phyloP scores from a whole-genome alignment of 2,329 filamentous ascomycete species.

The Aureobasidium zeae region DNA sequence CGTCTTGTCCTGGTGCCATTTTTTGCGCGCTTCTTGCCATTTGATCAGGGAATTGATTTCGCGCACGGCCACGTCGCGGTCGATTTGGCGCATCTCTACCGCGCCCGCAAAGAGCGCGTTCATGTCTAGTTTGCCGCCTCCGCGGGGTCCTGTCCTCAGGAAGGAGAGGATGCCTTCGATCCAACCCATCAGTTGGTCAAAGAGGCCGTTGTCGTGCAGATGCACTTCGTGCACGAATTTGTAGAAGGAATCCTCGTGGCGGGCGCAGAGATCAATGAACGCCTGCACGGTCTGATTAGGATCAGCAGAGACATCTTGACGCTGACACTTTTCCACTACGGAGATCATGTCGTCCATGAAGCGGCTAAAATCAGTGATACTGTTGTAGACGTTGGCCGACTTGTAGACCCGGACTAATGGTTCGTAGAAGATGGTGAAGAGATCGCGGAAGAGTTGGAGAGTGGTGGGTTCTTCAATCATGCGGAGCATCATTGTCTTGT shows the following conservation, averaged over 20 bases:
- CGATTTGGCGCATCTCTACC: constrained; percentile 55
- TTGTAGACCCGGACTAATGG: constrained; percentile 96
- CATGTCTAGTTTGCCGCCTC: constrained; percentile 81
- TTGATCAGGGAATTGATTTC: constrained; percentile 82
- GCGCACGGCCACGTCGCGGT: constrained; percentile 60
- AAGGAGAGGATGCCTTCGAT: constrained; percentile 93
- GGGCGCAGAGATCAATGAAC: constrained; percentile 91
- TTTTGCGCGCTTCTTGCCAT: constrained; percentile 93
- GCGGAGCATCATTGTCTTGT: constrained; percentile 94
- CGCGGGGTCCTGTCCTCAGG: constrained; percentile 67
- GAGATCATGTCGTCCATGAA: constrained; percentile 91
- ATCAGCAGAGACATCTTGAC: constrained; percentile 79
- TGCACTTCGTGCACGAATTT: constrained; percentile 99
- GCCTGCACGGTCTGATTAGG: constrained; percentile 97
- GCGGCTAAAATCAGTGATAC: constrained; percentile 87
- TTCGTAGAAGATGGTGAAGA: constrained; percentile 99
- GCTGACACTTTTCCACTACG: constrained; percentile 59
- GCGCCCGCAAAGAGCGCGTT: constrained; percentile 85
- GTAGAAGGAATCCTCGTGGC: constrained; percentile 95
- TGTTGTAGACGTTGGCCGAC: constrained; percentile 95
- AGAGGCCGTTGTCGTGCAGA: constrained; percentile 90
- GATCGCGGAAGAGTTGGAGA: constrained; percentile 84
- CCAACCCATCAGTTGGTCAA: constrained; percentile 94
- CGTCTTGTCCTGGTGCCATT: constrained; percentile 97
- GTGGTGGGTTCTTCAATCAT: constrained; percentile 97